Evolutionary conservation across 805 yeast species (phyloP), one percentile per base, ranked within the genome.

Genomic region (Ogataea angusta): DNA sequence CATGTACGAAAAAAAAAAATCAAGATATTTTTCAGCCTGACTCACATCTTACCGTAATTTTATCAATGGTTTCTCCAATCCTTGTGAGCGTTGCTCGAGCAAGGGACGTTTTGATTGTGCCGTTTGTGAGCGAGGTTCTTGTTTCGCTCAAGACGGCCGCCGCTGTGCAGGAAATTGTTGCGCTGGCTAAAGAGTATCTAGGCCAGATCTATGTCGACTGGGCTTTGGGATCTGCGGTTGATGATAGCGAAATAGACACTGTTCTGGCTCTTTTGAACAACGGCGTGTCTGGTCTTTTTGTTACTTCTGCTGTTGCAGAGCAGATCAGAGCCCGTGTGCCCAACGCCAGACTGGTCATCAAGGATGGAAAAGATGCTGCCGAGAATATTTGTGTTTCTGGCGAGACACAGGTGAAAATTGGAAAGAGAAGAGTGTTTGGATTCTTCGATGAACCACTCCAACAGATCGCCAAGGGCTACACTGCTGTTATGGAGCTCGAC

Each of bases 401-500:
- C 5, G 28, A 42, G 15, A 43, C 41, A 24, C 37, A 26, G 12
- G 40, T 34, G 17, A 44, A 47, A 27, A 38, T 45, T 15, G 54
- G 54, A 6, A 46, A 44, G 30, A 38, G 51, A 22, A 36, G 40
- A 23, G 52, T 47, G 15, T 53, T 40, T 30, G 44, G 41, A 4
- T 34, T 28, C 17, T 43, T 24, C 28, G 36, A 37, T n/a, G 39
- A 38, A 8, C 34, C 55, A 32, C 8, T 59, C 43, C 30, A 36
- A 21, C 23, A 33, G 36, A 54, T 63, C 43, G 51, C 66, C 44
- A 26, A 49, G 5, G 74, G 73, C 24, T 58, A 64, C 40, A 62
- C 60, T 28, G 64, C 72, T 19, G 59, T 72, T 26, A 49, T 68
- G 12, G 46, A 46, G 2, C 49, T 62, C 4, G 43, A 43, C 0